A percentile compares a stretch with the other conserved stretches of the same genome.
Conservation (phyloP, 306 rosid genomes). For the Potentilla sterilis region DNA sequence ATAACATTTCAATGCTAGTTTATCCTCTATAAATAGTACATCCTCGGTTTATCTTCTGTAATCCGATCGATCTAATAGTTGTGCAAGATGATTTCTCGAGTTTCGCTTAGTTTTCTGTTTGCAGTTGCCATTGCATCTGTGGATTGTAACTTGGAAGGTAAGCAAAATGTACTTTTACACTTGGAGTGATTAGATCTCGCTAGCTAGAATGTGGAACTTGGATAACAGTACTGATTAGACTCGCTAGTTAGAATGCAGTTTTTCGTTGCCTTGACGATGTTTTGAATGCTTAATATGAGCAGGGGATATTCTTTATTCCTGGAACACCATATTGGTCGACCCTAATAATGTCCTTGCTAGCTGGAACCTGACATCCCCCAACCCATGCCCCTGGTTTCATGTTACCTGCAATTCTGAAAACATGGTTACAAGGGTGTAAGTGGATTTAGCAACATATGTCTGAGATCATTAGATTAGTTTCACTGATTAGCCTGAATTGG, state of each 20-base stretch:
- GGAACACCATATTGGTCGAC: slow-evolving; percentile 25
- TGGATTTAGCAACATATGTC: not conserved
- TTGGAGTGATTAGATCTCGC: not conserved
- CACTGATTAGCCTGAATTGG: not conserved
- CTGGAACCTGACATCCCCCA: slow-evolving; percentile 28
- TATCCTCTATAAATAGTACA: not conserved
- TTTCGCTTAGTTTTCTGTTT: slow-evolving; percentile 11
- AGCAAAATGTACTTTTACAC: not conserved
- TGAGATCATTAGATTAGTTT: not conserved
- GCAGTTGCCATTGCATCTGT: slow-evolving; percentile 27
- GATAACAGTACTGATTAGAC: not conserved
- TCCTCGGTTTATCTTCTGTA: too few species aligned
- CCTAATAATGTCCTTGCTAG: slow-evolving; percentile 30
- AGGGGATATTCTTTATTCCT: slow-evolving; percentile 26
- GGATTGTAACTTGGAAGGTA: slow-evolving; percentile 31
- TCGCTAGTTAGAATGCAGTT: not conserved
- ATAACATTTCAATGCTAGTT: not conserved
- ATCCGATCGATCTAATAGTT: not conserved
- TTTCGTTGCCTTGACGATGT: not conserved
- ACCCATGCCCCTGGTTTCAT: slow-evolving; percentile 38
- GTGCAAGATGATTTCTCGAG: slow-evolving; percentile 7
- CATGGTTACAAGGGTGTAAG: slow-evolving; percentile 30
- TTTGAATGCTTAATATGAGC: not conserved
- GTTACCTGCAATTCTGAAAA: slow-evolving; percentile 5
- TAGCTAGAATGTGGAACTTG: not conserved